phyloP scores from a whole-genome alignment of 352 stramenopile genomes.

The Pythium apleroticum region DNA sequence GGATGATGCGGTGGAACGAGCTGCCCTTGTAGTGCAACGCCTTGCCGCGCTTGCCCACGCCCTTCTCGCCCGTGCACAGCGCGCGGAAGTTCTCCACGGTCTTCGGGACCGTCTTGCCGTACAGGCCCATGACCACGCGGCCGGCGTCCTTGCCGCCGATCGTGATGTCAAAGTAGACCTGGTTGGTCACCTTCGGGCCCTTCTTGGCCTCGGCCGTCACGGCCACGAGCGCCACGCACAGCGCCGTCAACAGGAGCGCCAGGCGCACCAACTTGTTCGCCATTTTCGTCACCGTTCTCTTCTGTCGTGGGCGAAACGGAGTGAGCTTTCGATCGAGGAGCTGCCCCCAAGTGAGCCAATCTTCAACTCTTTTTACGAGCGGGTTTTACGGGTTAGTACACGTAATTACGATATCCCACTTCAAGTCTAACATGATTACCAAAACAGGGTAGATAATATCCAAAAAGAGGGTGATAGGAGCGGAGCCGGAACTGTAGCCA shows the following conservation, averaged over 20 bases:
- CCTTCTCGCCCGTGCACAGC: constrained; percentile 73
- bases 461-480: too few relatives aligned
- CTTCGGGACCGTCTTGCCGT: constrained; percentile 86
- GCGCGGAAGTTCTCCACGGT: constrained; percentile 75
- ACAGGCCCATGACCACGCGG: constrained; percentile 83
- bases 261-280: constrained; percentile 50
- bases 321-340: not conserved
- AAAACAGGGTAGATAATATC: constrained; percentile 4
- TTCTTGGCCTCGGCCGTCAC: constrained; percentile 34
- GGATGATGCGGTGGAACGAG: constrained; percentile 97
- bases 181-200: constrained; percentile 81
- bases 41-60: constrained; percentile 92
- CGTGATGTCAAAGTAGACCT: constrained; percentile 96
- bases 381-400: not conserved
- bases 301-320: constrained; percentile 5
- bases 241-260: constrained; percentile 24
- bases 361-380: constrained; percentile 2
- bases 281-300: constrained; percentile 31
- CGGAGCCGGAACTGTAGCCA: constrained; percentile 2
- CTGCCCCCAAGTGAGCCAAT: not conserved
- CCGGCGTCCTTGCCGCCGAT: constrained; percentile 89
- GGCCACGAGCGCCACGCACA: constrained; percentile 43
- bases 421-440: not conserved
- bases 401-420: not conserved
- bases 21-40: constrained; percentile 96